Percentiles rank a stretch among this genome's conserved stretches.
These are phyloP conservation scores for Chrysanthemum seticuspe DNA, from an alignment of 129 eudicot species.

Conservation along the genomic window DNA sequence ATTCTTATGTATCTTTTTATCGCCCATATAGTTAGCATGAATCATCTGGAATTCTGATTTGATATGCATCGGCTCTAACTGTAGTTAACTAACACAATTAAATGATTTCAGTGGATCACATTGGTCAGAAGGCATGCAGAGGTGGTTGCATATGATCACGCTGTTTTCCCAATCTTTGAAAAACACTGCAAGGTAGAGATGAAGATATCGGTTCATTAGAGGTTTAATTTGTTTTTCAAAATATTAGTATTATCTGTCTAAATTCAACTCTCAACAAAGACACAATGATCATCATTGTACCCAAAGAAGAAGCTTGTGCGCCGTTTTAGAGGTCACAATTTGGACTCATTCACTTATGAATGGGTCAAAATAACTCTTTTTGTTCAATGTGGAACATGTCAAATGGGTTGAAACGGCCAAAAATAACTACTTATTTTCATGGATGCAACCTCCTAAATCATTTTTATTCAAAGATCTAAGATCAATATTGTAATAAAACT, in stretches of 20 bases:
- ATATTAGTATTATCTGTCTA: background rate
- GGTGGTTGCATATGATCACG: conserved; percentile 46
- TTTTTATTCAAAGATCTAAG: background rate
- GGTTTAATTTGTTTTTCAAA: conserved; percentile 15
- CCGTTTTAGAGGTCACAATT: background rate
- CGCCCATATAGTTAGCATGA: background rate
- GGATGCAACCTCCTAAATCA: background rate
- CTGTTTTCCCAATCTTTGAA: conserved; percentile 44
- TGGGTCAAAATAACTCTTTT: background rate
- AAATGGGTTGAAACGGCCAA: background rate
- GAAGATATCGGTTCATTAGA: background rate
- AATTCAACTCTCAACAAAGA: conserved; percentile 1
- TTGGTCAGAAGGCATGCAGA: conserved; percentile 55
- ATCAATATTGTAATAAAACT: background rate
- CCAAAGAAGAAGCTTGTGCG: conserved; percentile 2
- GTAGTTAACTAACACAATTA: background rate
- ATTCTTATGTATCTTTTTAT: no score
- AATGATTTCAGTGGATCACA: conserved; percentile 53
- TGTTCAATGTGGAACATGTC: background rate
- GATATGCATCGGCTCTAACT: background rate
- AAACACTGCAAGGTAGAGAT: conserved; percentile 51
- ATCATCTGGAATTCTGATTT: background rate
- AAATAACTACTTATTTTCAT: background rate
- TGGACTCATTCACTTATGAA: background rate
- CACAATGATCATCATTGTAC: conserved; percentile 3